Base-by-base conservation (phyloP, 2,329 filamentous ascomycete genomes). In the Penicillium digitatum region DNA sequence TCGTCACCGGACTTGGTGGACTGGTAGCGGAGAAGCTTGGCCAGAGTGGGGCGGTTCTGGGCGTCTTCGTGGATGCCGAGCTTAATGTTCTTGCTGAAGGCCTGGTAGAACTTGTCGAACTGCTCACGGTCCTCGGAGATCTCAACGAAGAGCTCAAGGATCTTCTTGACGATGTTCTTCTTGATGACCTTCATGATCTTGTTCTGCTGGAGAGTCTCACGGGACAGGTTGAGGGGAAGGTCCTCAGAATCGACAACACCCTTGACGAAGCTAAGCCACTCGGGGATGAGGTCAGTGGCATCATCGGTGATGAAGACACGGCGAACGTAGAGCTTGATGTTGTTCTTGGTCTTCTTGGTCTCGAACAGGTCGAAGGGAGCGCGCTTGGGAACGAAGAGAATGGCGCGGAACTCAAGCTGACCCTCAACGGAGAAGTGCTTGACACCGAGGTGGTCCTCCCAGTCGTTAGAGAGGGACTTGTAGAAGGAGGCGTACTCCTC, bases 141-240 rank as follows among this genome's bases (percentile, higher is more conserved):
- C 84, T 99, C 94, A 72, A 87, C 86, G 88, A 99, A 99, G 77
- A 99, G 90, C 85, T 99, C 94, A 66, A 99, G 90, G 65, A 90
- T 90, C 90, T 99, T 99, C 92, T 97, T 99, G 85, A 99, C 92
- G 66, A 99, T 96, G 88, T 99, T 99, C 91, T 99, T 99, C 87
- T 95, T 95, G 86, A 97, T 97, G 79, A 97, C 94, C 89, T 97
- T 97, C 94, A 97, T 97, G 85, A 99, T 99, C 91, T 97, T 97
- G 89, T 97, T 99, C 85, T 97, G 94, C 82, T 99, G 94, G 48
- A 99, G 90, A 56, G 93, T 97, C 87, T 99, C 94, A 88, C 94
- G 94, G 74, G 94, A 97, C 82, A 99, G 80, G 87, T 99, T 99
- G 78, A 99, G 89, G 69, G 94, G 94, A 62, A 99, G 89, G 78